Base-by-base conservation (phyloP, 164 flowering plant genomes). In the Piper longum region DNA sequence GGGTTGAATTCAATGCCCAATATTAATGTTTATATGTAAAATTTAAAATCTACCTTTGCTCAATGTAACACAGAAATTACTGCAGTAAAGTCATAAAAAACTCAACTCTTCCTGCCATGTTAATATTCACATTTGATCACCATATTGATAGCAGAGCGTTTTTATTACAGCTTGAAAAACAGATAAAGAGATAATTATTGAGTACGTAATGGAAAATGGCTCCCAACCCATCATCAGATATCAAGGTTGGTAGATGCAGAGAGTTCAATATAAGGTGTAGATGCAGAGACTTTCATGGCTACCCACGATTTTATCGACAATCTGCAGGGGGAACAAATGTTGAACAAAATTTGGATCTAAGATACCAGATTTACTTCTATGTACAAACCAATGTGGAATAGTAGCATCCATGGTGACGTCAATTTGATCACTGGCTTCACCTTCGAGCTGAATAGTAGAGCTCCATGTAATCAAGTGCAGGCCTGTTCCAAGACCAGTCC, bases 401-500 rank as follows among this genome's bases (percentile, higher is more conserved):
- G 52, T 5, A 48, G 52, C 12, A 48, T 5, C 12, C 11, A 48
- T 8, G 8, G 36, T 5, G 16, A 16, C 1, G 39, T 26, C 42
- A 7, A 18, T 40, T 57, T 39, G 36, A 26, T 4, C 41, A 26
- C 60, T 14, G 12, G 14, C 11, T 57, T 57, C 13, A 82, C 70
- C 90, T 93, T 16, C 88, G 78, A 40, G 93, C 91, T 42, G 96
- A 74, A 56, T 87, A 82, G 71, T 93, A 93, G 54, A 93, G 97
- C 74, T 93, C 95, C 82, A 90, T 61, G 69, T 93, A 93, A 64
- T 93, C 97, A 16, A 93, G 85, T 14, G 99, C 92, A 16, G 99
- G 99, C 42, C 89, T 75, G 73, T 93, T 93, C 99, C 99, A 93
- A 45, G 99, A 90, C 99, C 99, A 93, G 67, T 93, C 97, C 84